Conservation (phyloP, 192 early-diverging fungal genomes). For the Gigaspora rosea region DNA sequence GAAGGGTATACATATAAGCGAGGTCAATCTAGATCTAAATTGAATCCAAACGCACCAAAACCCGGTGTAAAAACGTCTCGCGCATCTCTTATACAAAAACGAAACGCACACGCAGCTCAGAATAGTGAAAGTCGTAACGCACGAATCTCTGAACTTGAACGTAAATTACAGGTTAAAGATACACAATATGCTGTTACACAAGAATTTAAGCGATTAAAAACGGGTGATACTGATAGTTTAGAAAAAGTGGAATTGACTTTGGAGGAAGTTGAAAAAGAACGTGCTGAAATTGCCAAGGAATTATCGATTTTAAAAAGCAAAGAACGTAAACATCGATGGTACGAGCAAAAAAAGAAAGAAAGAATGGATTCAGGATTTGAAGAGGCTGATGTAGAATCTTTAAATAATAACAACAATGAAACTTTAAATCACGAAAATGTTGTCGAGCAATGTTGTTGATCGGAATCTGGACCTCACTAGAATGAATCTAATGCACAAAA, state of each 20-base stretch:
- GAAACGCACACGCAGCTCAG: conserved; percentile 47
- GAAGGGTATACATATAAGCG: conserved; percentile 60
- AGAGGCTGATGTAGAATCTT: conserved; percentile 14
- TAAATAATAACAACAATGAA: not conserved
- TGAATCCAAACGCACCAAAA: conserved; percentile 44
- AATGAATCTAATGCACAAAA: no score
- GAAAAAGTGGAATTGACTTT: conserved; percentile 34
- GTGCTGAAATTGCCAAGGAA: conserved; percentile 37
- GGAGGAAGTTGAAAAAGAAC: conserved; percentile 34
- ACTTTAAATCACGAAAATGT: no score
- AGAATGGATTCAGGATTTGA: conserved; percentile 33
- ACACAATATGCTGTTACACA: conserved; percentile 36
- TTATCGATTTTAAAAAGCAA: conserved; percentile 47
- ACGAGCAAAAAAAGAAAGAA: conserved; percentile 50
- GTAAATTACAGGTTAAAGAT: conserved; percentile 39
- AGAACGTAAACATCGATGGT: conserved; percentile 65
- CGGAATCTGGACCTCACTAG: no score
- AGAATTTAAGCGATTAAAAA: conserved; percentile 33
- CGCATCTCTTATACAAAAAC: conserved; percentile 37
- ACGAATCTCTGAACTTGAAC: conserved; percentile 39
- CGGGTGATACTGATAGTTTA: conserved; percentile 34
- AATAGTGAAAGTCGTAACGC: conserved; percentile 39
- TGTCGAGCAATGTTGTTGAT: no score
- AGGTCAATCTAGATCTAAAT: conserved; percentile 56
- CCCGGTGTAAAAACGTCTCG: conserved; percentile 37